Conservation (phyloP, 2,329 filamentous ascomycete species). For the Endothia cerciana region DNA sequence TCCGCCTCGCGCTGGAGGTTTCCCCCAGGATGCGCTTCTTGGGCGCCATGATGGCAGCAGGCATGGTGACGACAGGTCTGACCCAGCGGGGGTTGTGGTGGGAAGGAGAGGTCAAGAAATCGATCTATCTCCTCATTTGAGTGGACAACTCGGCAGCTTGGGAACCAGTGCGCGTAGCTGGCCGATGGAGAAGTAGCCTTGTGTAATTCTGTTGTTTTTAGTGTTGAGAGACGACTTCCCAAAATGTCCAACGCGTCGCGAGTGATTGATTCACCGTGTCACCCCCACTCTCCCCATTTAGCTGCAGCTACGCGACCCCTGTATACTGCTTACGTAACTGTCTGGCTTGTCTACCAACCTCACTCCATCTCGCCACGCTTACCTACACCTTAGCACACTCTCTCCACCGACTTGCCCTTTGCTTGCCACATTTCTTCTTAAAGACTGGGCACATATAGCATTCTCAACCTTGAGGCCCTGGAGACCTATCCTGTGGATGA, state of each 20-base stretch:
- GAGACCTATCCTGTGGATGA: too few species aligned
- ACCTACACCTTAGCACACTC: background rate
- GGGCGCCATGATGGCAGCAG: conserved; percentile 54
- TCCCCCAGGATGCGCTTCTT: conserved; percentile 77
- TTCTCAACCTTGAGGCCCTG: too few species aligned
- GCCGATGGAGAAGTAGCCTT: background rate
- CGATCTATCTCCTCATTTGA: conserved; percentile 2
- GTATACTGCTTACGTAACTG: background rate
- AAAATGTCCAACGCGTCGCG: conserved; percentile 13
- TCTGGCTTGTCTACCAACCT: background rate
- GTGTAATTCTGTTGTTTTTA: background rate
- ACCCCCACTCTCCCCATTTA: conserved; percentile 7
- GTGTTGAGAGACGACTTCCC: background rate
- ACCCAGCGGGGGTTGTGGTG: background rate
- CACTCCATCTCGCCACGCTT: background rate
- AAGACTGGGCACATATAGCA: too few species aligned
- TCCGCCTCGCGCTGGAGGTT: conserved; percentile 65
- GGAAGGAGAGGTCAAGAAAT: background rate
- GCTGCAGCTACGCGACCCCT: background rate
- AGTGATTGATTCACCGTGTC: conserved; percentile 10
- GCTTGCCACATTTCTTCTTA: too few species aligned
- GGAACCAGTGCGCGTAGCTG: background rate
- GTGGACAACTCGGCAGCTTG: background rate
- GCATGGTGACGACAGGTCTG: conserved; percentile 43
- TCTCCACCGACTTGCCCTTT: too few species aligned